These are phyloP conservation scores for Cytospora schulzeri DNA, from an alignment of 2,329 filamentous ascomycete species.

Conservation along the genomic window DNA sequence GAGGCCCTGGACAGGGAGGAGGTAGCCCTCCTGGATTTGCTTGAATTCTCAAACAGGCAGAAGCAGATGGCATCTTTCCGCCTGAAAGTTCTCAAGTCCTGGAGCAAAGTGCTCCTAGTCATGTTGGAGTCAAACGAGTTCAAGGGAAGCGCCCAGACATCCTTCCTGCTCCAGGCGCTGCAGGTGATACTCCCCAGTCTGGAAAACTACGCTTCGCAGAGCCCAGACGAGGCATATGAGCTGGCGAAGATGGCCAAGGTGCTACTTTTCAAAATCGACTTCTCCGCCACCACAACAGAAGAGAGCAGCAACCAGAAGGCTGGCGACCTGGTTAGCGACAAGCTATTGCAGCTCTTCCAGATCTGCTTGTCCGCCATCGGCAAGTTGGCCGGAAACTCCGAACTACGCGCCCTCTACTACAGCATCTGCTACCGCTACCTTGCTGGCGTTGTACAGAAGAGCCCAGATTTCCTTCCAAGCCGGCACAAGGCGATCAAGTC, in stretches of 20 bases:
- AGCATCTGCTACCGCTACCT: slow-evolving; percentile 89
- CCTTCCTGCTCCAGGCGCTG: slow-evolving; percentile 82
- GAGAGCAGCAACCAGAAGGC: slow-evolving; percentile 47
- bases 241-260: slow-evolving; percentile 76
- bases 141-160: slow-evolving; percentile 68
- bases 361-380: slow-evolving; percentile 79
- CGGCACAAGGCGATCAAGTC: slow-evolving; percentile 70
- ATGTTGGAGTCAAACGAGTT: slow-evolving; percentile 83
- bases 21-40: slow-evolving; percentile 59
- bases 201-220: slow-evolving; percentile 72
- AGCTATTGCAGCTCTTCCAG: slow-evolving; percentile 89
- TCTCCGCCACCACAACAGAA: slow-evolving; percentile 47
- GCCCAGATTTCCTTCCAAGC: slow-evolving; percentile 49
- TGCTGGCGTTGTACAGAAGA: slow-evolving; percentile 64
- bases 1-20: slow-evolving; percentile 60
- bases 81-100: slow-evolving; percentile 73
- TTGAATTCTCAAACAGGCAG: slow-evolving; percentile 65
- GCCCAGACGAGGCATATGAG: slow-evolving; percentile 70
- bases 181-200: slow-evolving; percentile 88
- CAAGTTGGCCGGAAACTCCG: slow-evolving; percentile 68
- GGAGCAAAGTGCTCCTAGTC: slow-evolving; percentile 82
- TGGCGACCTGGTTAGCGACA: slow-evolving; percentile 80
- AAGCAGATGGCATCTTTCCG: slow-evolving; percentile 59
- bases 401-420: slow-evolving; percentile 83
- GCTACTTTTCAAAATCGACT: slow-evolving; percentile 71